Conservation (phyloP, 768 basidiomycete species). For the Podaxis carcinomalis region DNA sequence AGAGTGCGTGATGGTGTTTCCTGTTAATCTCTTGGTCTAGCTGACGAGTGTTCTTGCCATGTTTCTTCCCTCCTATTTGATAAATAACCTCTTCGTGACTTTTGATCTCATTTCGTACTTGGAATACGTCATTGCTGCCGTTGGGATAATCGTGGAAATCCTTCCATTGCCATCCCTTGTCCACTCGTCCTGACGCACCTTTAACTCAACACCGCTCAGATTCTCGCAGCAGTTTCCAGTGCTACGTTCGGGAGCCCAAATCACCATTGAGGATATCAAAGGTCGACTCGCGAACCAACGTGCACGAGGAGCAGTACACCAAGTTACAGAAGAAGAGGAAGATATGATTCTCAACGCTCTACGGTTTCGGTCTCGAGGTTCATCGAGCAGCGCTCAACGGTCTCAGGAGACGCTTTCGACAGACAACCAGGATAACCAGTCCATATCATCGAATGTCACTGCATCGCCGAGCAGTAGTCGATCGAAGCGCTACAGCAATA, state of each 20-base stretch:
- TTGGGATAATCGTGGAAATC: slow-evolving; percentile 1
- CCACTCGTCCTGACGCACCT: neutral
- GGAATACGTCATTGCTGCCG: slow-evolving; percentile 11
- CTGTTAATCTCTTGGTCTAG: neutral
- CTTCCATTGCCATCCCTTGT: slow-evolving; percentile 10
- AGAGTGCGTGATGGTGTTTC: slow-evolving; percentile 56
- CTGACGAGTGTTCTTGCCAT: neutral
- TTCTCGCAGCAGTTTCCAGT: slow-evolving; percentile 81
- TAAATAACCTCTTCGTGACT: neutral
- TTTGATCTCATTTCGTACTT: slow-evolving; percentile 12
- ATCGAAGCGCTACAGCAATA: slow-evolving; percentile 80
- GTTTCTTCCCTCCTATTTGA: neutral
- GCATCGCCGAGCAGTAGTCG: slow-evolving; percentile 43
- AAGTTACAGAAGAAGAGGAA: slow-evolving; percentile 79
- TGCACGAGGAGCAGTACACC: slow-evolving; percentile 59
- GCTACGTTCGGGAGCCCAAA: slow-evolving; percentile 65
- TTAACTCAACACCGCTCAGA: slow-evolving; percentile 31
- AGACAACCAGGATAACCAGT: slow-evolving; percentile 26
- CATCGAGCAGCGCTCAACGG: slow-evolving; percentile 20
- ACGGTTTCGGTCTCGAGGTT: slow-evolving; percentile 32
- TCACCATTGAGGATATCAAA: slow-evolving; percentile 61
- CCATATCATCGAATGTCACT: slow-evolving; percentile 30
- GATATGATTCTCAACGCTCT: slow-evolving; percentile 79
- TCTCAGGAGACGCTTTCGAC: slow-evolving; percentile 29
- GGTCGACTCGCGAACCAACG: slow-evolving; percentile 73